A percentile compares a stretch with the other conserved stretches of the same genome.
These are phyloP conservation scores for Rubia peregrina DNA, from an alignment of 305 asterid genomes.

Conservation along the genomic window DNA sequence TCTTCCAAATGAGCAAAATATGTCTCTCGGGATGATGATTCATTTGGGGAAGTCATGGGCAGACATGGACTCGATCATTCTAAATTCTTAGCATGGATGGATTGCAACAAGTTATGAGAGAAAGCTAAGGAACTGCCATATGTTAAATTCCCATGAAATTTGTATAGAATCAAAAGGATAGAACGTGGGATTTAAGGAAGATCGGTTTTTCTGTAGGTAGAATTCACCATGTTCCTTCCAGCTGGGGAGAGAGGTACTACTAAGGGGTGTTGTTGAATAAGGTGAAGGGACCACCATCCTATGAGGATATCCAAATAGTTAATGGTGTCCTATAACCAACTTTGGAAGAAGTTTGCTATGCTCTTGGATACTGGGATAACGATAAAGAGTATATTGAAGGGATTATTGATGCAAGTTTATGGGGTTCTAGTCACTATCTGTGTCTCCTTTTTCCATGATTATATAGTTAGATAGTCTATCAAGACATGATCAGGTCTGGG, in stretches of 20 bases:
- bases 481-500: too few species aligned
- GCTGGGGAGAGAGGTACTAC: neutral
- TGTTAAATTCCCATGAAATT: neutral
- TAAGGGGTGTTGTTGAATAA: neutral
- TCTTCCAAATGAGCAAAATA: too few species aligned
- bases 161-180: constrained; percentile 2
- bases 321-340: too few species aligned
- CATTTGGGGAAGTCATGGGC: too few species aligned
- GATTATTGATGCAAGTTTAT: too few species aligned
- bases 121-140: neutral
- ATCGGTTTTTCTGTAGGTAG: neutral
- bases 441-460: too few species aligned
- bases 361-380: too few species aligned
- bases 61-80: neutral
- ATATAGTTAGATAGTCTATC: too few species aligned
- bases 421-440: too few species aligned
- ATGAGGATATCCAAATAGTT: neutral
- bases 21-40: too few species aligned
- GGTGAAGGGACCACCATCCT: neutral
- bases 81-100: constrained; percentile 2
- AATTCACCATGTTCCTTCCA: neutral
- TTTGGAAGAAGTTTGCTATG: too few species aligned
- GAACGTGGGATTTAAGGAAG: neutral
- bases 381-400: too few species aligned
- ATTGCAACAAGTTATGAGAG: neutral